Base-by-base conservation (phyloP, 495 filamentous ascomycete species). In the Tuber microsphaerosporum region DNA sequence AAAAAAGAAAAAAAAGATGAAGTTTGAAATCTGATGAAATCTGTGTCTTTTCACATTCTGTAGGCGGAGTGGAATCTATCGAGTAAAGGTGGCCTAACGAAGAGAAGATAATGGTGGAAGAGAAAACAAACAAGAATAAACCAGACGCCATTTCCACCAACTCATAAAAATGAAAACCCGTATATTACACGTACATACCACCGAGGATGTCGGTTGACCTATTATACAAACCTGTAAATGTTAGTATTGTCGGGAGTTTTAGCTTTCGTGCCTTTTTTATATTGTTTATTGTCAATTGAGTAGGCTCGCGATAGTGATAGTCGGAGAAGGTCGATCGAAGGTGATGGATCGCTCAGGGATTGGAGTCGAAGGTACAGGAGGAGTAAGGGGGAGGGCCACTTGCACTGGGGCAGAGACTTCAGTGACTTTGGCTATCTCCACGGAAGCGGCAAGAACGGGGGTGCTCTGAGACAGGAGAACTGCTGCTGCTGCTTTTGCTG, bases 401-500 rank as follows among this genome's bases (percentile, higher is more conserved):
- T 31, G n/a, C 56, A 31, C 31, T 65, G 56, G n/a, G 14, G 3
- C 56, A 31, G 56, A n/a, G 26, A 65, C 26, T 10, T 31, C 56
- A 31, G 14, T 17, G 20, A 17, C 56, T 31, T 65, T 31, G 5
- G 56, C 56, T 2, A 65, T 65, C 10, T 65, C 56, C 12, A 65
- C 56, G 14, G 26, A 65, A 31, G 10, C n/a, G 4, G 56, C 48
- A 22, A 26, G 26, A 65, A 31, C n/a, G 56, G 56, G 14, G n/a
- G 56, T n/a, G 10, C 31, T 31, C 9, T 65, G 56, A 65, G 26
- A 65, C 14, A 8, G n/a, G 3, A 6, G 26, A 65, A 31, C 22
- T 10, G 56, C 20, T 71, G 71, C 26, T 16, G 39, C 41, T 39
- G 51, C 46, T 42, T 41, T 72, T 73, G 71, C 45, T 71, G 74